Evolutionary conservation across 345 rosid species (phyloP), one percentile per base, ranked within the genome.

Genomic region (Carallia brachiata): DNA sequence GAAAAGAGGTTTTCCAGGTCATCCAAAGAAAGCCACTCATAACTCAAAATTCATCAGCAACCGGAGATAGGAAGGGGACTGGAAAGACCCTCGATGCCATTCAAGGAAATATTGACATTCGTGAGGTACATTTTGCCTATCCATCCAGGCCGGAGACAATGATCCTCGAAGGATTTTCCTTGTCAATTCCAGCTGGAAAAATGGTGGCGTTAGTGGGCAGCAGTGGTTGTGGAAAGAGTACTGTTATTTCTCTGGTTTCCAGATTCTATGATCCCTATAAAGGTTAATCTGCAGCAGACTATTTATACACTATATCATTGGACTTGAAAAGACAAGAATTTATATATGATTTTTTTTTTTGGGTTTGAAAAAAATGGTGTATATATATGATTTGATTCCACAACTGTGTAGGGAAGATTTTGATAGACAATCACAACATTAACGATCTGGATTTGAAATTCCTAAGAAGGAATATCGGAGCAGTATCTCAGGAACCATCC

Each of bases 161-260:
- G 52, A 80, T 84, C 71, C 89, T 88, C 6, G 75, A 67, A 54
- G 89, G 89, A 37, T 81, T 88, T 63, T 82, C 90, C 7, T 36
- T 86, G 68, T 80, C 85, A 34, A 83, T 88, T 71, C 87, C 89
- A 30, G 83, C 89, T 18, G 89, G 90, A 69, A 83, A 82, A 68
- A 84, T 63, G 40, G 77, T 85, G 34, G 89, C 89, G 6, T 70
- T 86, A 58, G 90, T 88, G 12, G 90, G 93, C 1, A 80, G 81
- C 32, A 88, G 93, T 34, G 89, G 93, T 0, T 88, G 88, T 18
- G 90, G 93, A 64, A 88, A 88, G 74, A 84, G 88, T 67, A 86
- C 90, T 7, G 31, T 82, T 65, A 82, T 88, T 57, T 85, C 88
- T 64, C 77, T 88, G 15, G 84, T 88, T 54, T 65, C 83, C 36